These are phyloP conservation scores for Luffa aegyptiaca DNA, from an alignment of 306 rosid genomes.

Conservation along the genomic window DNA sequence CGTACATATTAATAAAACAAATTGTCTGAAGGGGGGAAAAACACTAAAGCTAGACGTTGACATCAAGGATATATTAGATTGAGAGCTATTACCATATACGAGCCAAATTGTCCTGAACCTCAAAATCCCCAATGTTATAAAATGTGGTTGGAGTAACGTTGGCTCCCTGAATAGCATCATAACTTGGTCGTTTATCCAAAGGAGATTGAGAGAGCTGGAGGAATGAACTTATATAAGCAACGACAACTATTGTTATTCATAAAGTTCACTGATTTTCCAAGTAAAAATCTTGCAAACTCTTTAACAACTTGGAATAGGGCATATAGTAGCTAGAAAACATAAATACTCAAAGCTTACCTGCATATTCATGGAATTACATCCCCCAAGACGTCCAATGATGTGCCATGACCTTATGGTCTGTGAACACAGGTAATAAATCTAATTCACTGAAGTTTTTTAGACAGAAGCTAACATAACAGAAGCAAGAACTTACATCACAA, in stretches of 20 bases:
- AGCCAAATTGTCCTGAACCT: constrained; percentile 86
- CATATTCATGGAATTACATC: constrained; percentile 94
- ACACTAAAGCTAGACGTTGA: not conserved
- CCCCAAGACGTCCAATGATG: constrained; percentile 81
- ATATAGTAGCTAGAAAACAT: not conserved
- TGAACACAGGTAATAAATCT: constrained; percentile 20
- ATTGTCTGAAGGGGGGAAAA: not conserved
- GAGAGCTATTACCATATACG: constrained; percentile 54
- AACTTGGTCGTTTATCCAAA: constrained; percentile 61
- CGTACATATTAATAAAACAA: not conserved
- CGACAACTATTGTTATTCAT: not conserved
- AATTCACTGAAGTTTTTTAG: constrained; percentile 7
- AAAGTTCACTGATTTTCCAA: not conserved
- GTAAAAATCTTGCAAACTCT: not conserved
- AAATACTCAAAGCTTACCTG: constrained; percentile 35
- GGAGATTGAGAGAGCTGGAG: constrained; percentile 70
- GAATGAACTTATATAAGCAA: constrained; percentile 8
- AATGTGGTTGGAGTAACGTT: constrained; percentile 69
- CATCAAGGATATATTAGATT: not conserved
- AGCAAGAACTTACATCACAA: constrained; percentile 57
- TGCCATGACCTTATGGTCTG: constrained; percentile 86
- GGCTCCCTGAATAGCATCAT: constrained; percentile 70
- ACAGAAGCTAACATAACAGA: not conserved
- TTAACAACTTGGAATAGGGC: not conserved
- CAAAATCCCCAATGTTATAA: constrained; percentile 89